Evolutionary conservation across 371 early-diverging fungal species (phyloP).

Genomic region (Smittium culicis): DNA sequence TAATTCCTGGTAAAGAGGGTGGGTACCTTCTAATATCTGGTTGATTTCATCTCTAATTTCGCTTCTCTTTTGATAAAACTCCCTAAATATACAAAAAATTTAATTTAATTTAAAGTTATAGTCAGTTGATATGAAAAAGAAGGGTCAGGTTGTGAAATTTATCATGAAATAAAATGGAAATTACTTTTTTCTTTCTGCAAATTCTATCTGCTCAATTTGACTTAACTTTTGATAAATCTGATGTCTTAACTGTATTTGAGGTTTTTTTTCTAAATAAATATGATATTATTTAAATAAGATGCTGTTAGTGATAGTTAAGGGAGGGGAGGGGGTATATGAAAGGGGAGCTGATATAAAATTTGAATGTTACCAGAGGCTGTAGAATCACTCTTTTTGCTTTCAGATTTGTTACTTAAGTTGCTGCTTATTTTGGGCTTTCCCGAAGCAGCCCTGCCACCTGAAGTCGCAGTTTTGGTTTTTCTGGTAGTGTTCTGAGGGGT

Average conservation of each 20-base stretch:
- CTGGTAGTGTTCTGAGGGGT: background rate
- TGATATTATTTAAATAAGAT: background rate
- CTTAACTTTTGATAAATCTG: conserved; percentile 25
- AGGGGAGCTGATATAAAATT: too few relatives aligned
- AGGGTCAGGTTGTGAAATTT: too few relatives aligned
- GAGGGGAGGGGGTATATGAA: background rate
- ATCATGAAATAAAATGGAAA: background rate
- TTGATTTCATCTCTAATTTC: conserved; percentile 26
- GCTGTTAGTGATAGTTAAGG: background rate
- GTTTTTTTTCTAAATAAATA: conserved; percentile 15
- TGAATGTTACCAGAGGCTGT: background rate
- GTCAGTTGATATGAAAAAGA: background rate
- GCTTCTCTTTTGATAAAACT: conserved; percentile 18
- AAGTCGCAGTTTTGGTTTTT: background rate
- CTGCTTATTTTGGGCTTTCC: background rate
- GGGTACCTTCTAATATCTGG: conserved; percentile 39
- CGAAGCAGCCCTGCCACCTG: background rate
- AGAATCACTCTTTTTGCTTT: background rate
- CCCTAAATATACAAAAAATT: too few relatives aligned
- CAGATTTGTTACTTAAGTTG: too few relatives aligned
- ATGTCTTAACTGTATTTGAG: conserved; percentile 18
- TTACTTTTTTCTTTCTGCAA: conserved; percentile 14
- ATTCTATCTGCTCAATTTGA: conserved; percentile 29
- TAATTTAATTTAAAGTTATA: background rate
- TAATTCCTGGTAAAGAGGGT: conserved; percentile 49